A percentile compares a stretch with the other conserved stretches of the same genome.
Evolutionary conservation across 306 rosid genomes (phyloP).

Genomic region (Cicer judaicum): DNA sequence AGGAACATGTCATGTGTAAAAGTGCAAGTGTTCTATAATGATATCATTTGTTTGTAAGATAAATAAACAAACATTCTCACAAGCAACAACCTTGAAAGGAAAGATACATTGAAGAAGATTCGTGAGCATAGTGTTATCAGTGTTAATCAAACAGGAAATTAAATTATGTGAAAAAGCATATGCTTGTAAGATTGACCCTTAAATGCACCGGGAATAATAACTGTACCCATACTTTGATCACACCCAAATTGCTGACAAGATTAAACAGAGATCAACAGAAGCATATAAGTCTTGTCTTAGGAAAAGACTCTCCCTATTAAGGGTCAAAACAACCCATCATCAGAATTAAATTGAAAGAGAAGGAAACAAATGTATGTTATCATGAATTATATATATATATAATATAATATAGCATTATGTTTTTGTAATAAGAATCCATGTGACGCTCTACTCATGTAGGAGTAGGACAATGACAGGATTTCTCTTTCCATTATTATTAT

Average conservation of each 20-base stretch:
- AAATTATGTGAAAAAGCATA: constrained; percentile 25
- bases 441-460: constrained; percentile 56
- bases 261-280: neutral
- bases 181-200: constrained; percentile 32
- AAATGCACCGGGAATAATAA: constrained; percentile 24
- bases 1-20: constrained; percentile 12
- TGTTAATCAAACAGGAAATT: constrained; percentile 29
- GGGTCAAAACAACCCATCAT: constrained; percentile 44
- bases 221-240: constrained; percentile 34
- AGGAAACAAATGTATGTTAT: constrained; percentile 34
- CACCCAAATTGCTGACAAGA: constrained; percentile 7
- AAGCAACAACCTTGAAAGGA: constrained; percentile 16
- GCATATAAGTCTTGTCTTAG: constrained; percentile 14
- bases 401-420: constrained; percentile 35
- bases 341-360: constrained; percentile 42
- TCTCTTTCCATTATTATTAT: constrained; percentile 42
- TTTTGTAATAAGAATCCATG: constrained; percentile 55
- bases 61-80: constrained; percentile 1
- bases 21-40: constrained; percentile 5
- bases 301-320: constrained; percentile 9
- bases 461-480: constrained; percentile 60
- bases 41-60: constrained; percentile 15
- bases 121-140: constrained; percentile 3
- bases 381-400: neutral
- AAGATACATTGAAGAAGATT: constrained; percentile 1